These are phyloP conservation scores for Microstegium vimineum DNA, from an alignment of 176 grass and related monocot species.

Conservation along the genomic window DNA sequence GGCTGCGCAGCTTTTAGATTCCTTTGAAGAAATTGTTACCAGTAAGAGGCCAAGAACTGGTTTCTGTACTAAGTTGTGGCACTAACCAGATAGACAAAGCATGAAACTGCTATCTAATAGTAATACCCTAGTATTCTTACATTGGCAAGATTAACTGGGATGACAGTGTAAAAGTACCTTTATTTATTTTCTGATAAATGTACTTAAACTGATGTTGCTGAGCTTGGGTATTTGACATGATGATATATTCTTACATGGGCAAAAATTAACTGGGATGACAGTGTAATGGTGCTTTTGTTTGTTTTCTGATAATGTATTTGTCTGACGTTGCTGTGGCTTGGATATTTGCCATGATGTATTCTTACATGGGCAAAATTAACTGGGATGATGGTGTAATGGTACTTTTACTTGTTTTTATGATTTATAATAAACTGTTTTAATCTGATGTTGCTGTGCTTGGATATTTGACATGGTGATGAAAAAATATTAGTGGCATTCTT, in stretches of 20 bases:
- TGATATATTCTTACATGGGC: slow-evolving; percentile 2
- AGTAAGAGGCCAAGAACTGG: slow-evolving; percentile 58
- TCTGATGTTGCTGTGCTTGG: neutral
- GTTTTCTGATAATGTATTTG: neutral
- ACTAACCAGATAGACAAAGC: slow-evolving; percentile 34
- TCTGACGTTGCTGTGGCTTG: neutral
- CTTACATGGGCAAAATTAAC: neutral
- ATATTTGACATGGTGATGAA: neutral
- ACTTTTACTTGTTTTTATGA: neutral
- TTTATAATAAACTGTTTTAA: neutral
- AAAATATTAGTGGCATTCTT: neutral
- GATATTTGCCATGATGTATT: neutral
- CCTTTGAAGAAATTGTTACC: slow-evolving; percentile 65
- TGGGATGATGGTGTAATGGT: slow-evolving; percentile 19
- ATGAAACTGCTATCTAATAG: slow-evolving; percentile 13
- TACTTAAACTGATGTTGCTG: slow-evolving; percentile 2
- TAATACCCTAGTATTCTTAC: slow-evolving; percentile 29
- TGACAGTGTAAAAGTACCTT: slow-evolving; percentile 13
- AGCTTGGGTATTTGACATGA: neutral
- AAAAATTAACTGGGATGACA: neutral
- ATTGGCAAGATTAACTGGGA: neutral
- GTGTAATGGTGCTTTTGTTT: neutral
- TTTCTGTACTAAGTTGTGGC: slow-evolving; percentile 81
- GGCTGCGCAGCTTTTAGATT: slow-evolving; percentile 77
- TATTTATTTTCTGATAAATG: slow-evolving; percentile 13